These are phyloP conservation scores for Xylariaceae sp. DNA, from an alignment of 2,329 filamentous ascomycete species.

Conservation along the genomic window DNA sequence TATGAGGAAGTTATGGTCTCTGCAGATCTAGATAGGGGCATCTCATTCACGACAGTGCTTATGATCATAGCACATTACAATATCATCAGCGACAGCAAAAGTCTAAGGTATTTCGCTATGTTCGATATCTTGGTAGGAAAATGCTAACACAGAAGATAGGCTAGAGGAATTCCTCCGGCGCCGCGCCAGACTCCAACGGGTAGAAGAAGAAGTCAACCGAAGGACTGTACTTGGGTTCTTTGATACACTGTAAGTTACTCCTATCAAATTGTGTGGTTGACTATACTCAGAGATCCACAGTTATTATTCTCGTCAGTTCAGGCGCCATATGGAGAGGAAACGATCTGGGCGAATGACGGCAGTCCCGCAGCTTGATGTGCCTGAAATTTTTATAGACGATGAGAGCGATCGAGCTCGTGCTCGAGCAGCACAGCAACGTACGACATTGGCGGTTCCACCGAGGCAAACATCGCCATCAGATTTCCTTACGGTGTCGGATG, in stretches of 20 bases:
- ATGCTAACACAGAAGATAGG: slow-evolving; percentile 48
- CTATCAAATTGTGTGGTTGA: background rate
- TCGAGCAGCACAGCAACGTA: slow-evolving; percentile 32
- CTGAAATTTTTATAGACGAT: slow-evolving; percentile 89
- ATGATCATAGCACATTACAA: slow-evolving; percentile 99
- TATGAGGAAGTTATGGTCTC: slow-evolving; percentile 96
- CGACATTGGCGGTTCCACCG: slow-evolving; percentile 39
- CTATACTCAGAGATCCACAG: slow-evolving; percentile 46
- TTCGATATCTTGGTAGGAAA: background rate
- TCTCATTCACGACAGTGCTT: slow-evolving; percentile 88
- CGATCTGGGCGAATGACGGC: slow-evolving; percentile 76
- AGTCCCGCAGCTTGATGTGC: slow-evolving; percentile 80
- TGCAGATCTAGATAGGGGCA: slow-evolving; percentile 85
- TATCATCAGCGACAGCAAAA: slow-evolving; percentile 97
- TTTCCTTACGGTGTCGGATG: slow-evolving; percentile 46
- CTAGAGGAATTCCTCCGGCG: slow-evolving; percentile 94
- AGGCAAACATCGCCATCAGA: slow-evolving; percentile 34
- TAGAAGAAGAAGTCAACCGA: slow-evolving; percentile 91
- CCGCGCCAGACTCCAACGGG: slow-evolving; percentile 85
- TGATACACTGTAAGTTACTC: slow-evolving; percentile 73
- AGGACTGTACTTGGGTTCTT: slow-evolving; percentile 94
- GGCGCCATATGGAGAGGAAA: slow-evolving; percentile 74
- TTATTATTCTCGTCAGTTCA: slow-evolving; percentile 85
- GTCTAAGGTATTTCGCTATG: slow-evolving; percentile 68
- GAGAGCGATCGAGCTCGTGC: slow-evolving; percentile 58